Evolutionary conservation across 345 rosid species (phyloP).

Genomic region (Triadica sebifera): DNA sequence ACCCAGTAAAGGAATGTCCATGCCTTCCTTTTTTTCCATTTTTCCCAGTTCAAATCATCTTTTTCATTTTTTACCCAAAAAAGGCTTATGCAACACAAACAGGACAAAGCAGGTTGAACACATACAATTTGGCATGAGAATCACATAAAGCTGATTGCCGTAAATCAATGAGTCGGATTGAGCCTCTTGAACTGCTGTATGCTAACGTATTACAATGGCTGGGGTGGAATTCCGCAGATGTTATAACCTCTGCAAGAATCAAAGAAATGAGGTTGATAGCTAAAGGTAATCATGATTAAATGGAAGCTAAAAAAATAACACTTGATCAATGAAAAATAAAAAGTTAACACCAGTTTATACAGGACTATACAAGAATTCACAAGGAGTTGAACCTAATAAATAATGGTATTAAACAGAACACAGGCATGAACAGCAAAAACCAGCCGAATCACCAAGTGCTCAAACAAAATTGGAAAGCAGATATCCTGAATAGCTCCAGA

Average conservation of each 20-base stretch:
- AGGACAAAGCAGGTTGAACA: background rate
- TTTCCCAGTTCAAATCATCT: background rate
- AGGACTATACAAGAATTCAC: background rate
- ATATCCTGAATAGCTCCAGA: background rate
- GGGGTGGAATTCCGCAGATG: slow-evolving; percentile 99
- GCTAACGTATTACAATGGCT: slow-evolving; percentile 88
- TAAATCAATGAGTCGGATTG: slow-evolving; percentile 88
- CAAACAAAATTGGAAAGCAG: background rate
- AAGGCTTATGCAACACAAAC: background rate
- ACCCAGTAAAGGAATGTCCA: background rate
- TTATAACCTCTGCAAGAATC: slow-evolving; percentile 85
- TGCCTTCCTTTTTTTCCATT: background rate
- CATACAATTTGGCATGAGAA: slow-evolving; percentile 90
- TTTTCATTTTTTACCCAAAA: background rate
- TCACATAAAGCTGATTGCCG: slow-evolving; percentile 98
- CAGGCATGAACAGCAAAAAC: background rate
- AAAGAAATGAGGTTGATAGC: slow-evolving; percentile 9
- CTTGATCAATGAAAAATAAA: background rate
- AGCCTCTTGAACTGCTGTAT: slow-evolving; percentile 99
- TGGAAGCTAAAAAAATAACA: background rate
- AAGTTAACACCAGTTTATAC: background rate
- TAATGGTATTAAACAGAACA: background rate
- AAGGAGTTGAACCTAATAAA: background rate
- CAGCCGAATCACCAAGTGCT: background rate
- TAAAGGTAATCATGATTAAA: background rate